Conservation (phyloP, 371 early-diverging fungal genomes). For the Thermomucor indicae-seudaticae region DNA sequence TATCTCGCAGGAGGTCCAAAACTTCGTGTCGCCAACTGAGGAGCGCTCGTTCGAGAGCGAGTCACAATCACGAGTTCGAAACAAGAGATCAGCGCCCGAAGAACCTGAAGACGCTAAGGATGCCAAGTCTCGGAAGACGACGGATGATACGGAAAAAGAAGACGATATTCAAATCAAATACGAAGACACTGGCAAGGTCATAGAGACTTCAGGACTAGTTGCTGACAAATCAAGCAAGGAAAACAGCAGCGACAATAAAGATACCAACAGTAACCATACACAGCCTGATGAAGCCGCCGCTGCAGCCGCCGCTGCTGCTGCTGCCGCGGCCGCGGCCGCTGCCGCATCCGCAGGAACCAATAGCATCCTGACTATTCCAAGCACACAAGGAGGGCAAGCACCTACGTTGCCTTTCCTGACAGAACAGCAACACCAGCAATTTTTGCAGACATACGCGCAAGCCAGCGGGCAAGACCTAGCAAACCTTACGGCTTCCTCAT, state of each 20-base stretch:
- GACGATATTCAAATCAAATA: background rate
- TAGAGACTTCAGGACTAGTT: too few relatives aligned
- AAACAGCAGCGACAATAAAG: background rate
- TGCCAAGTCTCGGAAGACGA: conserved; percentile 16
- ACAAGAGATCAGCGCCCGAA: conserved; percentile 14
- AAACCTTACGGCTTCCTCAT: conserved; percentile 40
- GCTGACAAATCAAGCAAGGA: background rate
- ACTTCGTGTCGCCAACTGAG: too few relatives aligned
- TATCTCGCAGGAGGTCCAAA: background rate
- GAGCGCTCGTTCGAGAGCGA: conserved; percentile 3
- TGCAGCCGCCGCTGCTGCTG: conserved; percentile 8
- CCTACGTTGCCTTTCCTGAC: conserved; percentile 17
- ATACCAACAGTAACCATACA: conserved; percentile 1
- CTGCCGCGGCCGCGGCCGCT: conserved; percentile 11
- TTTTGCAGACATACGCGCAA: conserved; percentile 39
- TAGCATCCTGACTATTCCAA: conserved; percentile 4
- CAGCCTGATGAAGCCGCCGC: conserved; percentile 4
- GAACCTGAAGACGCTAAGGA: conserved; percentile 12
- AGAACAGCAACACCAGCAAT: conserved; percentile 26
- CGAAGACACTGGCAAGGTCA: conserved; percentile 1
- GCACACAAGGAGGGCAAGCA: conserved; percentile 5
- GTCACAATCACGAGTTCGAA: conserved; percentile 7
- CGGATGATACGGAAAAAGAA: background rate
- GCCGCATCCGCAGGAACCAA: background rate
- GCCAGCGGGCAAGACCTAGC: conserved; percentile 43